phyloP scores from a whole-genome alignment of 805 yeast species.

The Candida germanica region DNA sequence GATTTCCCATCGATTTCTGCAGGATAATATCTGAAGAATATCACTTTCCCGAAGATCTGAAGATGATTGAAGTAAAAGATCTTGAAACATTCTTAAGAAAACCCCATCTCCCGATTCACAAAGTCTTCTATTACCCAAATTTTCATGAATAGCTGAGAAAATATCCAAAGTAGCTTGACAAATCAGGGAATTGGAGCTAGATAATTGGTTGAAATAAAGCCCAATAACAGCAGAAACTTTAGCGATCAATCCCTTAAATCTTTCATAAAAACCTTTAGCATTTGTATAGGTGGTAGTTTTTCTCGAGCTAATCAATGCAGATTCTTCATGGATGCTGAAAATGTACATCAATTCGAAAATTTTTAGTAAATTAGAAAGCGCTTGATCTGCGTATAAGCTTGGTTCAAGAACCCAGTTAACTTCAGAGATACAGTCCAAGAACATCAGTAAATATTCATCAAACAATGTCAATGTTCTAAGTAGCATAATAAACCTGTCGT shows the following conservation, averaged over 20 bases:
- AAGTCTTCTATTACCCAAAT: constrained; percentile 63
- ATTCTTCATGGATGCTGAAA: constrained; percentile 53
- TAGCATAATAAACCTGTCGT: constrained; percentile 40
- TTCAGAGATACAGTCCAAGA: constrained; percentile 22
- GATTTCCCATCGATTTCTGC: constrained; percentile 70
- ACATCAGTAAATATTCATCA: constrained; percentile 47
- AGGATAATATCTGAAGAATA: constrained; percentile 71
- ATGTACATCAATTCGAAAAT: constrained; percentile 45
- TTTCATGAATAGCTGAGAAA: constrained; percentile 63
- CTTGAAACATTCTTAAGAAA: constrained; percentile 60
- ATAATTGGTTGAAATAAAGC: constrained; percentile 27
- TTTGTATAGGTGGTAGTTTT: constrained; percentile 40
- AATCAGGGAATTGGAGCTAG: background rate
- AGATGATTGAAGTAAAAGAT: constrained; percentile 36
- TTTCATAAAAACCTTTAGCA: constrained; percentile 42
- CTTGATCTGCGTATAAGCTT: background rate
- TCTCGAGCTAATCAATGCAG: constrained; percentile 34
- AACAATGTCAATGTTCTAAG: constrained; percentile 52
- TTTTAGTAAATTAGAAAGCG: constrained; percentile 16
- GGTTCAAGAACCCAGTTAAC: constrained; percentile 30
- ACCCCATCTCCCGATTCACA: constrained; percentile 66
- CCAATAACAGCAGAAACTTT: constrained; percentile 35
- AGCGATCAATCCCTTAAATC: constrained; percentile 45
- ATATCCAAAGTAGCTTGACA: constrained; percentile 23
- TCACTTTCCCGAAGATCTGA: constrained; percentile 52